Conservation (phyloP, 805 yeast species). For the Ogataea saltuana region DNA sequence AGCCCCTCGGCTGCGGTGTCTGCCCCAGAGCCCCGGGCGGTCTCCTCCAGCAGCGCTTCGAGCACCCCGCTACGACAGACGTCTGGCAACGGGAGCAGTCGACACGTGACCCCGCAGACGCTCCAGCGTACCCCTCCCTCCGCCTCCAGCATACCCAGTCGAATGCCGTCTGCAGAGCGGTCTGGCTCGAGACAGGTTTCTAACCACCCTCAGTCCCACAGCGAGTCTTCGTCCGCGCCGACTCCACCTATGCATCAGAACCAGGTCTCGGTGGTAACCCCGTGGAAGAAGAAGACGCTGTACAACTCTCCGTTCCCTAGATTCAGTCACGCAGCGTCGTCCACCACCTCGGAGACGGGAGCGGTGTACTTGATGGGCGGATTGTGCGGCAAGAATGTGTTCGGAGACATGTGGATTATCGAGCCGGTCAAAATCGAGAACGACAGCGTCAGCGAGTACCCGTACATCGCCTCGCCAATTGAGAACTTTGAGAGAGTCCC, state of each 20-base stretch:
- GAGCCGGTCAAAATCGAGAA: constrained; percentile 42
- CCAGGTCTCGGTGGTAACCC: constrained; percentile 35
- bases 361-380: constrained; percentile 94
- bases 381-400: constrained; percentile 84
- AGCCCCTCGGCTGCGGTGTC: constrained; percentile 5
- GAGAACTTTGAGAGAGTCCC: constrained; percentile 81
- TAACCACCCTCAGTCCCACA: too few relatives aligned
- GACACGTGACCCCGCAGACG: constrained; percentile 11
- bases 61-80: constrained; percentile 13
- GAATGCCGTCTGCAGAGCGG: too few relatives aligned
- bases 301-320: constrained; percentile 88
- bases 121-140: constrained; percentile 9
- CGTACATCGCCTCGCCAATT: constrained; percentile 49
- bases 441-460: constrained; percentile 32
- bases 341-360: constrained; percentile 72
- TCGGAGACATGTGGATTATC: constrained; percentile 94
- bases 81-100: constrained; percentile 7
- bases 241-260: background rate
- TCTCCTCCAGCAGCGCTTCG: constrained; percentile 5
- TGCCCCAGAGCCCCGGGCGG: constrained; percentile 7
- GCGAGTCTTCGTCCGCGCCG: too few relatives aligned
- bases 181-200: too few relatives aligned
- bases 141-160: too few relatives aligned
- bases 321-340: constrained; percentile 86
- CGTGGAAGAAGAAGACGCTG: constrained; percentile 69